Base-by-base conservation (phyloP, 2,329 filamentous ascomycete species). In the Penicillium palitans region DNA sequence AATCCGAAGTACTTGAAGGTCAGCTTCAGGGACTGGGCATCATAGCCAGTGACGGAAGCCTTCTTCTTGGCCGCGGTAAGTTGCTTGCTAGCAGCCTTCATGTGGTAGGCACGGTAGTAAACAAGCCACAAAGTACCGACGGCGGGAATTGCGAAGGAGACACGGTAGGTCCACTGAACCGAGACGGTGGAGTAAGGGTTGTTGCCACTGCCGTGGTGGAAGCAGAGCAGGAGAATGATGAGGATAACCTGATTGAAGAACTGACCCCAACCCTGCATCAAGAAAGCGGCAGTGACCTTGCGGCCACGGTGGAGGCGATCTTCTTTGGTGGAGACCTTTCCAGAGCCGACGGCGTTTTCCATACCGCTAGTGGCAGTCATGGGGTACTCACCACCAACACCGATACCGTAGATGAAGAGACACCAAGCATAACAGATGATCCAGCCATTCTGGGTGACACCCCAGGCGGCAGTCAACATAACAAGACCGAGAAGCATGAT, bases 231-330 rank as follows among this genome's bases (percentile, higher is more conserved):
- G 51, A 96, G 81, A 54, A 96, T 74, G 70, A 98, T 96, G 63
- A 98, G 84, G 57, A 96, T 78, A 68, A 90, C 88, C 78, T 97
- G 93, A 84, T 98, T 98, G 81, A 90, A 82, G 74, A 96, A 90
- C 77, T 98, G 93, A 65, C 93, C 93, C 93, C 93, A 98, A 55
- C 93, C 93, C 78, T 98, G 93, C 93, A 98, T 97, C 78, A 98
- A 78, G 81, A 98, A 98, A 58, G 93, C 93, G 75, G 89, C 91
- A 65, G 92, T 96, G 73, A 97, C 93, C 77, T 96, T 96, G 72
- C 93, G 90, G 64, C 93, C 93, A 78, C 93, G 91, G 80, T 98
- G 93, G 53, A 98, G 87, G 73, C 93, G 91, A 74, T 98, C 93
- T 54, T 96, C 91, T 62, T 88, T 89, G 58, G 92, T 96, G 7